Evolutionary conservation across 345 rosid species (phyloP), one percentile per base, ranked within the genome.

Genomic region (Populus davidiana): DNA sequence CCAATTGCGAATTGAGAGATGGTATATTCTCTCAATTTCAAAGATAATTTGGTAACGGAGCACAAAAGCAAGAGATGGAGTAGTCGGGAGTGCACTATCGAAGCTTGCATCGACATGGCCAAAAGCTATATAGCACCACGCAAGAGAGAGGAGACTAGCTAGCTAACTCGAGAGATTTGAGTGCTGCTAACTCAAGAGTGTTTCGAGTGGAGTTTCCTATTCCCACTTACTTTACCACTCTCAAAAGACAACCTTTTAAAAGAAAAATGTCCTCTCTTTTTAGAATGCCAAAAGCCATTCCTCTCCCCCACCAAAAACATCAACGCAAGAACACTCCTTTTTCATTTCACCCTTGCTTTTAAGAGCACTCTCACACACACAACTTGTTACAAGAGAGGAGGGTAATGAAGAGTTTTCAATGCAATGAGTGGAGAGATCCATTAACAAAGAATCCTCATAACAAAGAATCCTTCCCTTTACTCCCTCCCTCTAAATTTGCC

Each of bases 341-440:
- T 78, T 81, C 73, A 43, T 71, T 73, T 64, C 82, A 43, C 81
- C 83, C 62, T 69, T 77, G 50, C 81, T 82, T 84, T 83, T 84
- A 76, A 75, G 81, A 66, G 75, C 76, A 66, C 67, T 66, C 63
- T 9, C 35, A 56, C 77, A 77, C 63, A n/a, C 35, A 41, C 78
- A 77, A 35, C 80, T 74, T 43, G 25, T 62, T 39, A 64, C 4
- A 33, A 33, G 36, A 33, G 68, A 69, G 2, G 1, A 9, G 36
- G 3, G 21, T 27, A 66, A 33, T 71, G 71, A 72, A 64, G 33
- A 20, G 63, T 27, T 33, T 33, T 20, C 25, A 61, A 27, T 68
- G 75, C 80, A 81, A 84, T 72, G 88, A 86, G 90, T 83, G 83
- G 85, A 84, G 83, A 83, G 83, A 83, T 85, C 85, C 90, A 85